These are phyloP conservation scores for Salisapilia sapeloensis DNA, from an alignment of 352 stramenopile genomes.

Conservation along the genomic window DNA sequence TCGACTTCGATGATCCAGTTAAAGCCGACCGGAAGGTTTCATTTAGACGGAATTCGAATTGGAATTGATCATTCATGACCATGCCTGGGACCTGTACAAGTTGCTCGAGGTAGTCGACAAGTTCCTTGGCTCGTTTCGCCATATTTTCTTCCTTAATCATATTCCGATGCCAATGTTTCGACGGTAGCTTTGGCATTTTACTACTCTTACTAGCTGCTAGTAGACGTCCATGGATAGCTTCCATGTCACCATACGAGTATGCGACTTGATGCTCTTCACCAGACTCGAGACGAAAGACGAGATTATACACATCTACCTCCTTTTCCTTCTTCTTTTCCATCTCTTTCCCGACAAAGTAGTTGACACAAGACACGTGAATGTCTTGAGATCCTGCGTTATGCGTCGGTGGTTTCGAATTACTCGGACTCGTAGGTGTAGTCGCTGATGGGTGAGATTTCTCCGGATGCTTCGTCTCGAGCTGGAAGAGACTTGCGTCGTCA, in stretches of 20 bases:
- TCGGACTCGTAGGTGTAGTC: conserved; percentile 4
- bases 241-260: conserved; percentile 52
- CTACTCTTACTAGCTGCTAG: conserved; percentile 8
- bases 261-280: conserved; percentile 30
- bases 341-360: no score
- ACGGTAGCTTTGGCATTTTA: conserved; percentile 53
- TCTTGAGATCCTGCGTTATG: conserved; percentile 11
- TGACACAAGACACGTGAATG: conserved; percentile 23
- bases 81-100: conserved; percentile 28
- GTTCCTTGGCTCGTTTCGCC: conserved; percentile 69
- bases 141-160: conserved; percentile 74
- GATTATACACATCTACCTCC: conserved; percentile 40
- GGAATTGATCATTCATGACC: conserved; percentile 35
- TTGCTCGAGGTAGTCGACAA: conserved; percentile 55
- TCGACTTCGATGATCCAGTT: no score
- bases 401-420: neutral
- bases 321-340: conserved; percentile 54
- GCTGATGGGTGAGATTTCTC: conserved; percentile 3
- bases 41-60: conserved; percentile 44
- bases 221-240: conserved; percentile 45
- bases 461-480: conserved; percentile 5
- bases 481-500: conserved; percentile 11
- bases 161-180: conserved; percentile 57
- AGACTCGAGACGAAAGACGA: conserved; percentile 21
- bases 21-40: conserved; percentile 18